phyloP scores from a whole-genome alignment of 2,329 filamentous ascomycete species.

The Nemania bipapillata region DNA sequence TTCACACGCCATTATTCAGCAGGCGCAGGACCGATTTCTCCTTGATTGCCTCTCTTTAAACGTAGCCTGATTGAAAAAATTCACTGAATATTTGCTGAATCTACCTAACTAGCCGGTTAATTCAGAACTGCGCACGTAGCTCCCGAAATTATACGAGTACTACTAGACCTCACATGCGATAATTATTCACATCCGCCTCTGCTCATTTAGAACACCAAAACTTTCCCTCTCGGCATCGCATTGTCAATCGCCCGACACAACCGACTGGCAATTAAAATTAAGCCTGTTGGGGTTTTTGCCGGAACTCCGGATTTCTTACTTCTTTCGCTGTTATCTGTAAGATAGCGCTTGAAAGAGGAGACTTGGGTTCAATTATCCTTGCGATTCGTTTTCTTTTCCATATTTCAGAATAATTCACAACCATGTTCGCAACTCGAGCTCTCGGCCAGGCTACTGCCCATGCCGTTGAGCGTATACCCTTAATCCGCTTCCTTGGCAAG shows the following conservation, averaged over 20 bases:
- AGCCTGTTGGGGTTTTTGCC: background rate
- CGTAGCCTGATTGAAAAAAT: background rate
- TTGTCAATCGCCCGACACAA: background rate
- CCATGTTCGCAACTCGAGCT: slow-evolving; percentile 67
- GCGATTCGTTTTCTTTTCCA: slow-evolving; percentile 23
- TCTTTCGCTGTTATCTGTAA: background rate
- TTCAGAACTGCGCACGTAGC: background rate
- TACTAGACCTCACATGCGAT: slow-evolving; percentile 16
- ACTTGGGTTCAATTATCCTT: background rate
- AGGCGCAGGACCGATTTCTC: background rate
- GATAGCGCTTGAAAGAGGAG: background rate
- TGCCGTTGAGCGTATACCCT: slow-evolving; percentile 68
- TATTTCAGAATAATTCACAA: slow-evolving; percentile 37
- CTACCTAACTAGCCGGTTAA: background rate
- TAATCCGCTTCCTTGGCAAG: slow-evolving; percentile 72
- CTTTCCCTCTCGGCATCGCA: background rate
- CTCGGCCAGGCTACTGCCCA: slow-evolving; percentile 69
- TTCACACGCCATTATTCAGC: slow-evolving; percentile 13
- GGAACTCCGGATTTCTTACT: background rate
- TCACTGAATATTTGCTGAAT: background rate
- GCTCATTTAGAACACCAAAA: background rate
- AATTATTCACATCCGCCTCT: slow-evolving; percentile 16
- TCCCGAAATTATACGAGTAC: slow-evolving; percentile 1
- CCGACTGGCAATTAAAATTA: background rate
- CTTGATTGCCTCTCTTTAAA: slow-evolving; percentile 20